phyloP scores from a whole-genome alignment of 73 alveolate species.

The Tetrahymena thermophila region DNA sequence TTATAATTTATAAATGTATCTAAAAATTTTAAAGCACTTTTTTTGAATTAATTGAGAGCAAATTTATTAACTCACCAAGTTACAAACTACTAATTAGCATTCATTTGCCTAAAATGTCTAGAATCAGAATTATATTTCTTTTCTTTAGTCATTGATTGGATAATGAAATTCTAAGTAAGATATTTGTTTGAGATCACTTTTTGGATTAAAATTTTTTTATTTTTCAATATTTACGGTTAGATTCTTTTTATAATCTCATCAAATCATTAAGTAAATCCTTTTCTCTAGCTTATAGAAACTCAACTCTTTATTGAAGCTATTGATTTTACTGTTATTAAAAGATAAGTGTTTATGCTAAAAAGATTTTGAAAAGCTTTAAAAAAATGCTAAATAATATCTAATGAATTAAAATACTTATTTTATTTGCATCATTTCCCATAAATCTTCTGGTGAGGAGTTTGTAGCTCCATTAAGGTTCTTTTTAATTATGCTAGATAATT shows the following conservation, averaged over 20 bases:
- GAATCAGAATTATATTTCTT: too few species aligned
- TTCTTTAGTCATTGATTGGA: too few species aligned
- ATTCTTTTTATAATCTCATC: constrained; percentile 49
- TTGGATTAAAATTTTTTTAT: not conserved
- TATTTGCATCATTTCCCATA: constrained; percentile 73
- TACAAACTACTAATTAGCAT: too few species aligned
- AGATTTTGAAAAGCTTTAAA: too few species aligned
- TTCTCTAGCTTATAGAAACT: constrained; percentile 88
- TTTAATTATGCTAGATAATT: constrained; percentile 49
- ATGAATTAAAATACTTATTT: constrained; percentile 73
- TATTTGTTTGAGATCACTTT: too few species aligned
- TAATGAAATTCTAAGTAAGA: too few species aligned
- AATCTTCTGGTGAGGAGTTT: constrained; percentile 42
- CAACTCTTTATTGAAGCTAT: constrained; percentile 69
- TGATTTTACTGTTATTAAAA: not conserved
- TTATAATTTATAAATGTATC: too few species aligned
- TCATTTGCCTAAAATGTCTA: too few species aligned
- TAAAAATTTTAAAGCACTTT: too few species aligned
- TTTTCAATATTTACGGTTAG: constrained; percentile 1
- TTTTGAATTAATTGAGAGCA: too few species aligned
- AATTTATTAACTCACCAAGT: too few species aligned
- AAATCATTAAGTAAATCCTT: constrained; percentile 81
- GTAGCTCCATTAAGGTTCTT: constrained; percentile 36
- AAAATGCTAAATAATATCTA: not conserved
- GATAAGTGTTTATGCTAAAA: not conserved